A percentile compares a stretch with the other conserved stretches of the same genome.
Conservation (phyloP, 2,329 filamentous ascomycete genomes). For the Apiospora pterosperma region DNA sequence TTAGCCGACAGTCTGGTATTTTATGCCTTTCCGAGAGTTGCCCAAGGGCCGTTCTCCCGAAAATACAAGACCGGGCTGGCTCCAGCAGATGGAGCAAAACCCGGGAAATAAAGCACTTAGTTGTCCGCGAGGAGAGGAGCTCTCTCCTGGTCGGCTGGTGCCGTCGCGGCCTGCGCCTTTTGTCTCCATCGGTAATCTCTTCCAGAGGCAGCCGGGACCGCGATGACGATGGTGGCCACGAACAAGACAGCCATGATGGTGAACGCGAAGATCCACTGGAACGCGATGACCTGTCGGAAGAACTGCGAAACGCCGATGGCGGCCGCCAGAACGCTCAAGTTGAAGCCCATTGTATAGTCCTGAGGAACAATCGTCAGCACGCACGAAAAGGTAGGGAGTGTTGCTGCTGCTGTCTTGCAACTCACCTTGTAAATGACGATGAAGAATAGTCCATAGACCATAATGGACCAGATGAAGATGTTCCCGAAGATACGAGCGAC, state of each 20-base stretch:
- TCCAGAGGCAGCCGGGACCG: conserved; percentile 61
- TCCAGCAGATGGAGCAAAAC: background rate
- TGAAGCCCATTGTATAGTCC: conserved; percentile 77
- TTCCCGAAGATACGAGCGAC: conserved; percentile 80
- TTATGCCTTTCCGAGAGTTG: background rate
- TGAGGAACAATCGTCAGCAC: conserved; percentile 15
- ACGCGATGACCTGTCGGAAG: conserved; percentile 65
- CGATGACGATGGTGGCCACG: conserved; percentile 62
- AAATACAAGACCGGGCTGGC: background rate
- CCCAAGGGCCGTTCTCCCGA: background rate
- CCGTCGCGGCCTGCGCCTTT: conserved; percentile 34
- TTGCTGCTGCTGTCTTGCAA: background rate
- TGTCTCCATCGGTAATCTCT: conserved; percentile 49
- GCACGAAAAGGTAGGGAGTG: background rate
- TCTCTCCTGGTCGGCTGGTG: conserved; percentile 49
- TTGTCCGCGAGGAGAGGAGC: conserved; percentile 58
- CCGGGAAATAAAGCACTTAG: conserved; percentile 12
- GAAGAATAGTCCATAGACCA: conserved; percentile 75
- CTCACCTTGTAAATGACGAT: conserved; percentile 66
- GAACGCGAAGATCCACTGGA: conserved; percentile 94
- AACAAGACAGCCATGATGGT: conserved; percentile 75
- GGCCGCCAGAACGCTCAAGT: conserved; percentile 68
- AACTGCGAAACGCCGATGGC: conserved; percentile 78
- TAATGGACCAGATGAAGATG: conserved; percentile 81
- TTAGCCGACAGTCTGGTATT: background rate